Conservation (phyloP, 768 basidiomycete genomes). For the Termitomyces sp. region DNA sequence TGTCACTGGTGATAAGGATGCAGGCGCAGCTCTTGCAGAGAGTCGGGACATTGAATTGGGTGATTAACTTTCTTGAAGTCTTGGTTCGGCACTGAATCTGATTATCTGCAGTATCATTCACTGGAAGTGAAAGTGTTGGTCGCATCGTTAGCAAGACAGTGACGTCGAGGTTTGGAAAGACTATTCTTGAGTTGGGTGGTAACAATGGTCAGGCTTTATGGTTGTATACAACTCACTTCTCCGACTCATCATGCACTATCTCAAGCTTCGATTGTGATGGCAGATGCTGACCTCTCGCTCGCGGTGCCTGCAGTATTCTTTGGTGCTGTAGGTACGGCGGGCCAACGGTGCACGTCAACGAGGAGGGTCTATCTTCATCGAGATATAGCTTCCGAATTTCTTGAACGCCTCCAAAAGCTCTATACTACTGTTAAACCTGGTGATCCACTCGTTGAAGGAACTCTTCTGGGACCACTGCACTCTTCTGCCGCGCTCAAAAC, state of each 20-base stretch:
- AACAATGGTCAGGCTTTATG: constrained; percentile 71
- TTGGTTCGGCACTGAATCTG: constrained; percentile 8
- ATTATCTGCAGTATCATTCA: constrained; percentile 74
- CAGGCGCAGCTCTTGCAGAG: constrained; percentile 74
- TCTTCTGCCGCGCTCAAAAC: constrained; percentile 58
- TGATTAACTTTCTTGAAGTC: constrained; percentile 23
- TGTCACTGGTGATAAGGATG: constrained; percentile 77
- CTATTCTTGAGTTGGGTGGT: constrained; percentile 88
- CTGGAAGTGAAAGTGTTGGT: constrained; percentile 88
- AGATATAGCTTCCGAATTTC: constrained; percentile 69
- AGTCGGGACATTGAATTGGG: constrained; percentile 75
- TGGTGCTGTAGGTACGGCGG: constrained; percentile 80
- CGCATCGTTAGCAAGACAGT: constrained; percentile 85
- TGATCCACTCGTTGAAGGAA: constrained; percentile 73
- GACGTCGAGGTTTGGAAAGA: constrained; percentile 84
- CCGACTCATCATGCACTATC: constrained; percentile 15
- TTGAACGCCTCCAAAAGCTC: constrained; percentile 65
- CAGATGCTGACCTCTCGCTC: constrained; percentile 87
- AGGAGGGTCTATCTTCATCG: constrained; percentile 87
- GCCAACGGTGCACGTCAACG: constrained; percentile 87
- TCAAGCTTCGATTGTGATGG: constrained; percentile 85
- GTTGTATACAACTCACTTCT: constrained; percentile 9
- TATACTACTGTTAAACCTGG: constrained; percentile 73
- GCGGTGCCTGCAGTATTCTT: constrained; percentile 92
- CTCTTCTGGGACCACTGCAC: constrained; percentile 87